phyloP scores from a whole-genome alignment of 495 filamentous ascomycete genomes.

The Pseudevernia furfuracea region DNA sequence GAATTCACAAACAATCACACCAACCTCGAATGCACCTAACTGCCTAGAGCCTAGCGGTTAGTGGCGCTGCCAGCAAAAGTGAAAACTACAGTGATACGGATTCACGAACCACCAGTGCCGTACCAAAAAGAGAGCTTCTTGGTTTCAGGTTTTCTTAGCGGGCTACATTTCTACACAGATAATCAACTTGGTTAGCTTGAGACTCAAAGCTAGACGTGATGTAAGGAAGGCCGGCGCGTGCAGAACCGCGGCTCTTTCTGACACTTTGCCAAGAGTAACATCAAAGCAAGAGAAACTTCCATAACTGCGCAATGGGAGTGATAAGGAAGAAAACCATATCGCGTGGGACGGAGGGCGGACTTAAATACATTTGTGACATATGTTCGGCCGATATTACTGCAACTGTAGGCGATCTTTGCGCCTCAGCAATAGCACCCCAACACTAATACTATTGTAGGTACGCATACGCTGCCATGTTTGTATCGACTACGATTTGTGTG shows the following conservation, averaged over 20 bases:
- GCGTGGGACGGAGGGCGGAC: slow-evolving; percentile 81
- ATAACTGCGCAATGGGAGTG: slow-evolving; percentile 62
- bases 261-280: not conserved
- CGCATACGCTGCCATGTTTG: slow-evolving; percentile 83
- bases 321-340: slow-evolving; percentile 92
- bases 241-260: not conserved
- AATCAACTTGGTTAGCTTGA: not conserved
- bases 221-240: not conserved
- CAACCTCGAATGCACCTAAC: not conserved
- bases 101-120: not conserved
- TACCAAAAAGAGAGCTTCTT: not conserved
- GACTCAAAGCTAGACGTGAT: not conserved
- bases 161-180: not conserved
- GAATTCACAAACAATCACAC: not conserved
- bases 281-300: not conserved
- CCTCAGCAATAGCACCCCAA: not conserved
- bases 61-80: not conserved
- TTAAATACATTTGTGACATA: slow-evolving; percentile 92
- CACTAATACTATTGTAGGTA: slow-evolving; percentile 48
- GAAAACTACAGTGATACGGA: not conserved
- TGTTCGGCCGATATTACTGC: slow-evolving; percentile 94
- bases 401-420: slow-evolving; percentile 55
- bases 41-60: not conserved
- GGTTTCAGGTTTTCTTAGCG: not conserved
- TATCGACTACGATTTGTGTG: slow-evolving; percentile 93